phyloP scores from a whole-genome alignment of 2,329 filamentous ascomycete species.

The Epichloe sibirici region DNA sequence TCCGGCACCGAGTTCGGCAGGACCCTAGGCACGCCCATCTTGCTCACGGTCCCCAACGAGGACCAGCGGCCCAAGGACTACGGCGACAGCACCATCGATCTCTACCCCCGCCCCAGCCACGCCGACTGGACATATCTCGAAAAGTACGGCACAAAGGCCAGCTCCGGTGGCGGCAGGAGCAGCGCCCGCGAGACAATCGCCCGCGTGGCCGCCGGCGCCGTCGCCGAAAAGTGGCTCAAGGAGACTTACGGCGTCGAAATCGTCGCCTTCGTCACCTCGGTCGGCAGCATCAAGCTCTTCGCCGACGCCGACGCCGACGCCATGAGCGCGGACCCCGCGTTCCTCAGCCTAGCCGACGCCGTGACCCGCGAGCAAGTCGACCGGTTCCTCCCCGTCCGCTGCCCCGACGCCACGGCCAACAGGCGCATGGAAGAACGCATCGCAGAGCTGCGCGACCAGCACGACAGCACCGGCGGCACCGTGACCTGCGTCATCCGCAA shows the following conservation, averaged over 20 bases:
- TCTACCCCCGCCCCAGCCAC: constrained; percentile 81
- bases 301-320: constrained; percentile 15
- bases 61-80: constrained; percentile 92
- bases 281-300: constrained; percentile 45
- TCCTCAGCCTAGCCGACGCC: constrained; percentile 58
- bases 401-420: constrained; percentile 55
- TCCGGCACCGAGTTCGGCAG: constrained; percentile 84
- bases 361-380: constrained; percentile 72
- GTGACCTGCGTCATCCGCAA: constrained; percentile 91
- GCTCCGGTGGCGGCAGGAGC: constrained; percentile 77
- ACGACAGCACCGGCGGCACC: constrained; percentile 88
- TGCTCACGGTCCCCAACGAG: constrained; percentile 77
- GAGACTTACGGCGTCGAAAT: constrained; percentile 80
- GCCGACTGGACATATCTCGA: constrained; percentile 96
- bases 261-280: constrained; percentile 76
- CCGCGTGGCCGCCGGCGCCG: constrained; percentile 79
- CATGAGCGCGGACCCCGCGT: constrained; percentile 67
- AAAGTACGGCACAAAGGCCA: constrained; percentile 92
- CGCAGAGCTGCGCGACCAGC: constrained; percentile 59
- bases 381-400: constrained; percentile 72
- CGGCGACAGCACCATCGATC: constrained; percentile 76
- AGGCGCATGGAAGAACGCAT: constrained; percentile 69
- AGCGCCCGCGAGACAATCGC: constrained; percentile 93
- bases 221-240: constrained; percentile 83
- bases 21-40: constrained; percentile 84